Evolutionary conservation across 352 stramenopile genomes (phyloP).

Genomic region (Sclerospora graminicola): DNA sequence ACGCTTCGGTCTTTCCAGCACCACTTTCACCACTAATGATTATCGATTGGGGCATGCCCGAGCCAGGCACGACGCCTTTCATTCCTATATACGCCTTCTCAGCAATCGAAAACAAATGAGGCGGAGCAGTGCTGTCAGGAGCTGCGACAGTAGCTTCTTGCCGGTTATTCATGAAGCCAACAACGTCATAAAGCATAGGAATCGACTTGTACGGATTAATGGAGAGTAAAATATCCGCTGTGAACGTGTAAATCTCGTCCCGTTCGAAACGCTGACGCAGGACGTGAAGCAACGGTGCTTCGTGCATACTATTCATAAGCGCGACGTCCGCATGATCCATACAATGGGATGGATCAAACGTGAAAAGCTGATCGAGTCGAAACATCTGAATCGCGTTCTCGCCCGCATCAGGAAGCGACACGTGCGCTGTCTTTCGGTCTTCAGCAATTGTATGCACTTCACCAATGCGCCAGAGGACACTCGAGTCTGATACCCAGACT

Average conservation of each 20-base stretch:
- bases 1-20: constrained; percentile 91
- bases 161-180: constrained; percentile 56
- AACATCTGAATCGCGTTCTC: constrained; percentile 56
- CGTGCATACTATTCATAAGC: constrained; percentile 84
- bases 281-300: constrained; percentile 70
- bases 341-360: constrained; percentile 78
- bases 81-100: constrained; percentile 67
- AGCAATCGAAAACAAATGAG: constrained; percentile 76
- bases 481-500: too few relatives aligned
- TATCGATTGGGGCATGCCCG: constrained; percentile 83
- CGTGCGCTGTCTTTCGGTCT: constrained; percentile 37
- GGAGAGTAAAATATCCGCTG: constrained; percentile 71
- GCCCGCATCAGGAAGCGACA: constrained; percentile 48
- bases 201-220: constrained; percentile 86
- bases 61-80: constrained; percentile 45
- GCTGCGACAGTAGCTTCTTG: constrained; percentile 16
- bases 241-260: constrained; percentile 84
- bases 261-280: constrained; percentile 68
- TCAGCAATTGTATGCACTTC: constrained; percentile 36
- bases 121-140: constrained; percentile 27
- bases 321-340: constrained; percentile 79
- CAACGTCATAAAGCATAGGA: constrained; percentile 70
- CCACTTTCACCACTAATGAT: constrained; percentile 90
- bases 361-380: constrained; percentile 42
- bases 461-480: too few relatives aligned